Evolutionary conservation across 2,329 filamentous ascomycete genomes (phyloP).

Genomic region (Xylariaceae sp.): DNA sequence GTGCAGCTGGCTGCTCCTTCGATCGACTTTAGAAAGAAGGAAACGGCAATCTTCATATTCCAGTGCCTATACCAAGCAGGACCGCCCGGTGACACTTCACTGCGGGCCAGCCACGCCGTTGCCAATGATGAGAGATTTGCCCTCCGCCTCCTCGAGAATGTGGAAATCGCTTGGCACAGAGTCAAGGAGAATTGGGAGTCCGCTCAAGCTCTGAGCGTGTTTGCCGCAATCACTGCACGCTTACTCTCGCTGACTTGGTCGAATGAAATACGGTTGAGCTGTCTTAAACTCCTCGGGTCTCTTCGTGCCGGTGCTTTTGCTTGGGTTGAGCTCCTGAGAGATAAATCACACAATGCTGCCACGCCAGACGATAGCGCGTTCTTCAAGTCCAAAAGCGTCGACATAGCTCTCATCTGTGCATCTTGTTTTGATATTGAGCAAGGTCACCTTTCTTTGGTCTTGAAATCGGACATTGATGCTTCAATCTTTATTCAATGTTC

Average conservation of each 20-base stretch:
- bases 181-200: conserved; percentile 15
- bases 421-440: conserved; percentile 11
- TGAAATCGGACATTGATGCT: not conserved
- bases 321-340: conserved; percentile 9
- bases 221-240: conserved; percentile 1
- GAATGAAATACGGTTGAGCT: not conserved
- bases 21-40: conserved; percentile 11
- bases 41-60: conserved; percentile 9
- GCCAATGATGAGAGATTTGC: conserved; percentile 1
- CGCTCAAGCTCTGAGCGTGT: conserved; percentile 5
- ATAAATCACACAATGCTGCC: conserved; percentile 1
- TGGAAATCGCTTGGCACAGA: conserved; percentile 5
- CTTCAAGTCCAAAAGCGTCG: conserved; percentile 5
- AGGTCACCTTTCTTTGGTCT: not conserved
- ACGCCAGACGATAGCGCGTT: conserved; percentile 1
- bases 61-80: conserved; percentile 15
- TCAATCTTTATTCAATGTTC: conserved; percentile 14
- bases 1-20: conserved; percentile 11
- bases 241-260: conserved; percentile 8
- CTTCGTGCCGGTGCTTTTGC: conserved; percentile 8
- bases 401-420: conserved; percentile 13
- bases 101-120: conserved; percentile 6
- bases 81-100: not conserved
- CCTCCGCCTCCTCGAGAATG: conserved; percentile 1
- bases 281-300: conserved; percentile 5